Evolutionary conservation across 768 basidiomycete genomes (phyloP).

Genomic region (Tulasnella sp.): DNA sequence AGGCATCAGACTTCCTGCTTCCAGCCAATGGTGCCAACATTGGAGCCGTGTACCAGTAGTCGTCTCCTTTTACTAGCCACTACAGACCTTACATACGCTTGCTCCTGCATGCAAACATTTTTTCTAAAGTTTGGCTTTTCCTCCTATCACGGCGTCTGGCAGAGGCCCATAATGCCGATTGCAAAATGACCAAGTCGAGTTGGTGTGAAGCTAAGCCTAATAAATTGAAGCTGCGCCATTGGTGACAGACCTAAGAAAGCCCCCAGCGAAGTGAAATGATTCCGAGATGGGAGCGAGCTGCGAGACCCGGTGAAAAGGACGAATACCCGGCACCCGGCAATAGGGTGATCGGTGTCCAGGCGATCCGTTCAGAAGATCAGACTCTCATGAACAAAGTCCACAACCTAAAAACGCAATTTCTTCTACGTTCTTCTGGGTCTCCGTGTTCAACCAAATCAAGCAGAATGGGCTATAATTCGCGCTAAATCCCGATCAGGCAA

Average conservation of each 20-base stretch:
- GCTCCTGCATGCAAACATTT: too few species aligned
- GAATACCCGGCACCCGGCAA: neutral
- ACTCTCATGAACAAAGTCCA: neutral
- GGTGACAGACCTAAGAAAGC: neutral
- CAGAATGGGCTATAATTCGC: neutral
- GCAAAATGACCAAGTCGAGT: neutral
- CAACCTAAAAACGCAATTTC: neutral
- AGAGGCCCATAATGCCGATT: neutral
- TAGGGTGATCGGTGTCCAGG: neutral
- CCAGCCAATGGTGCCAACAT: neutral
- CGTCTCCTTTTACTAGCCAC: neutral
- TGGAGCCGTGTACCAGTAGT: conserved; percentile 7
- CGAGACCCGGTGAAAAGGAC: neutral
- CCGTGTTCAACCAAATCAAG: neutral
- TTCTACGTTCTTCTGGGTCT: neutral
- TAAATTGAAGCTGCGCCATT: neutral
- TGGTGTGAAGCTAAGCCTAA: neutral
- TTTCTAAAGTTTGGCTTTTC: neutral
- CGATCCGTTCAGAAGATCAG: neutral
- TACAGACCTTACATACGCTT: neutral
- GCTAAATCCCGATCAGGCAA: too few species aligned
- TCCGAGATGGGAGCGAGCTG: neutral
- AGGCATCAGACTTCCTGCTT: conserved; percentile 17
- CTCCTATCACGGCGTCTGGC: too few species aligned
- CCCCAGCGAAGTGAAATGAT: neutral